These are phyloP conservation scores for Podosphaera fusca DNA, from an alignment of 2,329 filamentous ascomycete genomes.

Conservation along the genomic window DNA sequence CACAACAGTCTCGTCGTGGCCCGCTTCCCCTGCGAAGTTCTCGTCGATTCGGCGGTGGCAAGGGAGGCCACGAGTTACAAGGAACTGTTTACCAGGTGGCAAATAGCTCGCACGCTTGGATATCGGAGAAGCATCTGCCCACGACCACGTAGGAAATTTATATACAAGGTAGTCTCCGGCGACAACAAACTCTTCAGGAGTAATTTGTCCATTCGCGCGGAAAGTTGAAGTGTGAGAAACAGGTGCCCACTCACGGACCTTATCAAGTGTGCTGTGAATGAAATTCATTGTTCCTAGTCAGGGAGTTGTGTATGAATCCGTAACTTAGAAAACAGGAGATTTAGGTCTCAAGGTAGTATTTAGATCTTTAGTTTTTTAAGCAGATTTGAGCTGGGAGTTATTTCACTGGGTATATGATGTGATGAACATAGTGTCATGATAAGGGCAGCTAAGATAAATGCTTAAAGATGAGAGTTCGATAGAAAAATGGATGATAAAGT, in stretches of 20 bases:
- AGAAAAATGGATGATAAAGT: too few species aligned
- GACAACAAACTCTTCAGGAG: constrained; percentile 84
- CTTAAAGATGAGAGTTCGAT: too few species aligned
- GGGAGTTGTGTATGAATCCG: not conserved
- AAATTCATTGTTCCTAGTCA: constrained; percentile 45
- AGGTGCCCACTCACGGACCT: constrained; percentile 76
- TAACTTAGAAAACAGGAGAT: not conserved
- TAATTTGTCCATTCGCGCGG: constrained; percentile 82
- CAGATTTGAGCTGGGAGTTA: too few species aligned
- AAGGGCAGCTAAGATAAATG: too few species aligned
- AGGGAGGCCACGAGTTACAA: constrained; percentile 83
- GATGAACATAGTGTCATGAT: too few species aligned
- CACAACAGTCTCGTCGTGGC: constrained; percentile 68
- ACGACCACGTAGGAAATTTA: constrained; percentile 97
- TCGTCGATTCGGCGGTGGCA: constrained; percentile 82
- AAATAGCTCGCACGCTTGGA: constrained; percentile 60
- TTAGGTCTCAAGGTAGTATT: too few species aligned
- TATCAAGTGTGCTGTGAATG: constrained; percentile 80
- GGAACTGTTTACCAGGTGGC: constrained; percentile 76
- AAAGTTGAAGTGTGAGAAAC: constrained; percentile 83
- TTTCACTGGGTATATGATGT: too few species aligned
- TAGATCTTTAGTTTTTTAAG: too few species aligned
- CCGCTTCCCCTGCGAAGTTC: constrained; percentile 74
- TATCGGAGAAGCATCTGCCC: constrained; percentile 70
- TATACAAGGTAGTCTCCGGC: constrained; percentile 95